Base-by-base conservation (phyloP, 1,139 yeast species). In the Sporopachydermia cereana region DNA sequence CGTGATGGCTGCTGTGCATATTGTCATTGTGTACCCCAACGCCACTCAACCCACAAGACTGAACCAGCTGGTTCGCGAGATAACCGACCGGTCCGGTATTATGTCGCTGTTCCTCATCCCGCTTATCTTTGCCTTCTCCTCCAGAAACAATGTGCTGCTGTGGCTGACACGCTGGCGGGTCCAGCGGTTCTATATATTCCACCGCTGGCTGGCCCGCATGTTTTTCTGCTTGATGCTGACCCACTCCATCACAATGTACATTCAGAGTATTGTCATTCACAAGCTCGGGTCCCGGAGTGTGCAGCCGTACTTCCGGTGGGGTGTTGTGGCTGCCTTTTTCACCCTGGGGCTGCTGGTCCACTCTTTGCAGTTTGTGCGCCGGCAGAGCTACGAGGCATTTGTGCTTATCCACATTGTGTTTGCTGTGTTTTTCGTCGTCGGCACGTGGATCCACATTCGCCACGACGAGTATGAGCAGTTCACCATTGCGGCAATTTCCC, bases 91-190 rank as follows among this genome's bases (percentile, higher is more conserved):
- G 59, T 59, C 80, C 1, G 85, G 82, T 23, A 58, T 73, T 18
- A 55, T 76, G 48, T 65, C 72, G 3, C 56, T 70, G 44, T 68
- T 69, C 46, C 64, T 72, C 47, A 59, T 75, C 46, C 85, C 86
- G 3, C 47, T 72, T 4, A 55, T 75, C 41, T 63, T 77, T 20
- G 59, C 79, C 41, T 77, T 79, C 57, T 77, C 79, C 9, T 83
- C 84, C 17, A 67, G 85, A 63, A 83, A 83, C 58, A 83, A 82
- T 57, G 62, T 82, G 45, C 60, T 83, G 54, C 75, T 76, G 51
- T 70, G 73, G 68, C 44, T 77, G 41, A 77, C 86, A 2, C 84
- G 86, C 41, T 79, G 86, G 81, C 67, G 74, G 22, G 72, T 72
- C 52, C 65, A 78, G 2, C 70, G 84, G 42, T 80, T 81, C 57